Base-by-base conservation (phyloP, 148 eudicot genomes). In the Rhododendron mucronatum region DNA sequence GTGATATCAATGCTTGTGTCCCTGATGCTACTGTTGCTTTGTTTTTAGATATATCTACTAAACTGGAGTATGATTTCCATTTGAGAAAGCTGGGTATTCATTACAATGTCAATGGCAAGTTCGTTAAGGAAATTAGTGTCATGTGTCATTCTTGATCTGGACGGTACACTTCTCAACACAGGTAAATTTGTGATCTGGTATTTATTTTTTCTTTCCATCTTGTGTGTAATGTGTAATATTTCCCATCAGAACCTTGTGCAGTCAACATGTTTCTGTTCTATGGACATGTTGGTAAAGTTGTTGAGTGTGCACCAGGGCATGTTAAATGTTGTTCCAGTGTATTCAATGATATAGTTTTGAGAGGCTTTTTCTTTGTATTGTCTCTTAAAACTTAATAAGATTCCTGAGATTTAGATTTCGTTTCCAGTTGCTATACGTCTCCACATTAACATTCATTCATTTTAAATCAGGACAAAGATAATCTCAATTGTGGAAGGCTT, bases 101-200 rank as follows among this genome's bases (percentile, higher is more conserved):
- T 33, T 65, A 87, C 82, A 45, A 92, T 92, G 91, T 88, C 90
- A 55, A 90, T 90, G 73, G 50, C 90, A 82, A 91, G 79, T 37
- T 83, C 94, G 76, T 81, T 91, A 18, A 92, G 86, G 88, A 93
- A 94, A 84, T 86, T 90, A 14, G 94, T 89, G 45, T 91, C 94
- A 18, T 89, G 91, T 87, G 93, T 95, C 77, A 94, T 93, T 77
- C 91, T 93, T 85, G 98, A 96, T 90, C 89, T 96, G 91, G 98
- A 93, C 84, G 97, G 92, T 20, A 93, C 97, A 37, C 96, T 92
- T 89, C 88, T 96, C 26, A 92, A 94, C 81, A 93, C 95, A 86
- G 96, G 98, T 94, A 73, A 7, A 21, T 15, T 83, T 57, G 53
- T 48, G 50, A 10, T 75, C 67, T 48, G 37, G 35, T 67, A 44